These are phyloP conservation scores for Trichopus zeylanicus DNA, from an alignment of 116 monocot genomes.

Conservation along the genomic window DNA sequence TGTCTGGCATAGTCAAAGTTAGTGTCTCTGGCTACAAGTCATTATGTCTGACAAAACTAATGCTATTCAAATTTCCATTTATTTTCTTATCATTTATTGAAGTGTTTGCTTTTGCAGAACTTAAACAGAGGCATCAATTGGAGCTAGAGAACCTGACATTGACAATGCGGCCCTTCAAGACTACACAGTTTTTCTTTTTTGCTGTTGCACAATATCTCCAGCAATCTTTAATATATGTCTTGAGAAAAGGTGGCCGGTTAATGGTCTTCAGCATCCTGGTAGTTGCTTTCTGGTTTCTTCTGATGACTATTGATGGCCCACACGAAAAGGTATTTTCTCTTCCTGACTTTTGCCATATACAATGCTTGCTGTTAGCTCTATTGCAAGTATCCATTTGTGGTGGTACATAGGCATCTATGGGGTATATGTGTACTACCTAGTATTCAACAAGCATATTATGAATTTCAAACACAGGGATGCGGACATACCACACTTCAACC, in stretches of 20 bases:
- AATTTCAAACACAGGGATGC: too few species aligned
- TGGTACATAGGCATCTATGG: too few species aligned
- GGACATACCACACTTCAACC: too few species aligned
- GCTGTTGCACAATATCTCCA: conserved; percentile 31
- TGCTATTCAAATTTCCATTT: too few species aligned
- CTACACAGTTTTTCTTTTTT: conserved; percentile 35
- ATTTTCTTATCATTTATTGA: too few species aligned
- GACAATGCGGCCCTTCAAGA: conserved; percentile 45
- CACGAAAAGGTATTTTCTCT: conserved; percentile 39
- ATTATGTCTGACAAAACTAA: too few species aligned
- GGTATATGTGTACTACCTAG: too few species aligned
- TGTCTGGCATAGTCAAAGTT: too few species aligned
- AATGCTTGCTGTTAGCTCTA: not conserved
- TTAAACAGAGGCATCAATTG: conserved; percentile 33
- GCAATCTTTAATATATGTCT: conserved; percentile 27
- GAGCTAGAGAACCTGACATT: conserved; percentile 54
- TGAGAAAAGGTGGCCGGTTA: conserved; percentile 30
- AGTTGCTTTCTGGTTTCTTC: conserved; percentile 17
- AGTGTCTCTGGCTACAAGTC: too few species aligned
- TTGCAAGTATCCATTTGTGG: too few species aligned
- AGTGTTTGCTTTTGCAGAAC: conserved; percentile 33
- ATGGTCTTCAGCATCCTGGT: conserved; percentile 21
- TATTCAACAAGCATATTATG: too few species aligned
- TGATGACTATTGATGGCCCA: conserved; percentile 18
- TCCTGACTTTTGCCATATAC: not conserved